Evolutionary conservation across 2,329 filamentous ascomycete species (phyloP).

Genomic region (Pseudogymnoascus sp.): DNA sequence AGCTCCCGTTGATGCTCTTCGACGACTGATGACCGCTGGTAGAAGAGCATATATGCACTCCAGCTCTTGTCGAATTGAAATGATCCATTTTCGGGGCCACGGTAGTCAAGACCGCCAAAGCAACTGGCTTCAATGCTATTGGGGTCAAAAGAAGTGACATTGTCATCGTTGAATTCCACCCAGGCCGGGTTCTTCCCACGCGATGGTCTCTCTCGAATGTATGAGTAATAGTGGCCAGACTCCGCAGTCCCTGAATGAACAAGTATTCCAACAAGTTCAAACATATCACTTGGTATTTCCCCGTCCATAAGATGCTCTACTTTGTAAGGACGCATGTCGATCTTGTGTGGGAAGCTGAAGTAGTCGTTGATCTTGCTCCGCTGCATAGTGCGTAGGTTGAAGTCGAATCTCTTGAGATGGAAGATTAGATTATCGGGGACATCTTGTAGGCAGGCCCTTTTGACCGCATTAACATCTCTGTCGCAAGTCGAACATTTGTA

Average conservation of each 20-base stretch:
- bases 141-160: conserved; percentile 69
- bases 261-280: conserved; percentile 90
- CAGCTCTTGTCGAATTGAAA: conserved; percentile 59
- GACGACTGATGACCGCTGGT: conserved; percentile 69
- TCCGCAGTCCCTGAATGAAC: conserved; percentile 91
- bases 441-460: conserved; percentile 83
- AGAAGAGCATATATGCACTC: conserved; percentile 98
- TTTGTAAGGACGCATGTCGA: conserved; percentile 87
- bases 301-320: conserved; percentile 71
- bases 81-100: conserved; percentile 38
- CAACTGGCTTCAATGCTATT: conserved; percentile 65
- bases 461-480: conserved; percentile 85
- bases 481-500: conserved; percentile 94
- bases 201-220: conserved; percentile 71
- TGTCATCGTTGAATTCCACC: conserved; percentile 94
- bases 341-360: conserved; percentile 75
- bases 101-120: conserved; percentile 65
- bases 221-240: conserved; percentile 96
- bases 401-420: conserved; percentile 84
- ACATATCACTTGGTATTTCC: conserved; percentile 60
- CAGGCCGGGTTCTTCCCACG: conserved; percentile 47
- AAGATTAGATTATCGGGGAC: conserved; percentile 93
- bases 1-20: conserved; percentile 44
- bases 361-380: conserved; percentile 92
- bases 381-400: conserved; percentile 68